These are phyloP conservation scores for Puccinia horiana DNA, from an alignment of 1,284 basidiomycete species.

Conservation along the genomic window DNA sequence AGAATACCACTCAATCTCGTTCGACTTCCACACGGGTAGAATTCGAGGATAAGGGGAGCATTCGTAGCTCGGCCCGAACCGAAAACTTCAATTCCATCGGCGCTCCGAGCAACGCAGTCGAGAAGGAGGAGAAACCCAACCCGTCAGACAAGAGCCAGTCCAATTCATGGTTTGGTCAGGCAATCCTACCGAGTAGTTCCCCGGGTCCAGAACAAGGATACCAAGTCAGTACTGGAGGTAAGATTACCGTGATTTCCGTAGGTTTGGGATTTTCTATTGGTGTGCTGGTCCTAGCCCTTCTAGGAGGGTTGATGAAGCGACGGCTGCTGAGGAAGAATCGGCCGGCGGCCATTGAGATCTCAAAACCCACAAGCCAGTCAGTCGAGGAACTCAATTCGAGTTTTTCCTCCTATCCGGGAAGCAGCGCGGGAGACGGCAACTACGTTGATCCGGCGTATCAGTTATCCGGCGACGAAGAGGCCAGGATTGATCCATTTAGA, in stretches of 20 bases:
- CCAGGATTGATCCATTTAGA: not conserved
- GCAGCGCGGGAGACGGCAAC: not conserved
- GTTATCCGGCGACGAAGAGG: not conserved
- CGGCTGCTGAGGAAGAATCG: not conserved
- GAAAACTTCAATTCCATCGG: not conserved
- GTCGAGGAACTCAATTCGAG: not conserved
- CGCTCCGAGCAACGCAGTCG: not conserved
- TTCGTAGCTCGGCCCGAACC: not conserved
- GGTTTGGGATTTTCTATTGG: constrained; percentile 12
- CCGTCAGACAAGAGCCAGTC: not conserved
- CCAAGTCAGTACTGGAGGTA: not conserved
- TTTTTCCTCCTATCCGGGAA: not conserved
- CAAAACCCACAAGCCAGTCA: not conserved
- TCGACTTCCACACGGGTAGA: not conserved
- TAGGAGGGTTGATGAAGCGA: constrained; percentile 6
- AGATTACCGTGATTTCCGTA: constrained; percentile 5
- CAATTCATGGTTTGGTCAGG: not conserved
- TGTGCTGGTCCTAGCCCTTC: not conserved
- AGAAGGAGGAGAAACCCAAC: not conserved
- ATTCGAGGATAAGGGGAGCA: not conserved
- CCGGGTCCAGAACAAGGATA: constrained; percentile 10
- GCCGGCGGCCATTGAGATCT: not conserved
- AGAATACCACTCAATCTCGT: not conserved
- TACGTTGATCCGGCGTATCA: not conserved
- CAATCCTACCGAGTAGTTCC: not conserved